Evolutionary conservation across 345 rosid genomes (phyloP).

Genomic region (Gossypium rotundifolium): DNA sequence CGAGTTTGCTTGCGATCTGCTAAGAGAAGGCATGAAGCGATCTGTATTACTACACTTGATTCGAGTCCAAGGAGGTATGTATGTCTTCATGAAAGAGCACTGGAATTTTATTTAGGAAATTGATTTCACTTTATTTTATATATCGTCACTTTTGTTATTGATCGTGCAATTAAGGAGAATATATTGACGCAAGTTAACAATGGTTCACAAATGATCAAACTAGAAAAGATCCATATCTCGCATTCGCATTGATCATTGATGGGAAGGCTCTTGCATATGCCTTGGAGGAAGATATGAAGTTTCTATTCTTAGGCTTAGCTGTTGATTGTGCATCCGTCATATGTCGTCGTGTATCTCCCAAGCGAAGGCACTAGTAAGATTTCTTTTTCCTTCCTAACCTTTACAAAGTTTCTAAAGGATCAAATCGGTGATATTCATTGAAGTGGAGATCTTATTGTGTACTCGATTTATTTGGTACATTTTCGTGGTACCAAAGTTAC

Average conservation of each 20-base stretch:
- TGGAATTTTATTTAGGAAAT: slow-evolving; percentile 10
- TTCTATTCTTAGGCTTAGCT: slow-evolving; percentile 75
- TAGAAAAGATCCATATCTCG: slow-evolving; percentile 87
- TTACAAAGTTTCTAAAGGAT: neutral
- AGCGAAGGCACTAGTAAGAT: slow-evolving; percentile 87
- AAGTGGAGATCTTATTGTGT: neutral
- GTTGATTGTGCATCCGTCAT: slow-evolving; percentile 96
- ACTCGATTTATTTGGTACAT: slow-evolving; percentile 4
- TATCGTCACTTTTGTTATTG: slow-evolving; percentile 18
- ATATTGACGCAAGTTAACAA: slow-evolving; percentile 73
- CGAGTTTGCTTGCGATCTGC: slow-evolving; percentile 88
- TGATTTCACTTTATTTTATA: slow-evolving; percentile 25
- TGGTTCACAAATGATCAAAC: slow-evolving; percentile 78
- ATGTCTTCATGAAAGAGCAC: slow-evolving; percentile 12
- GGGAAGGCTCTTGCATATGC: slow-evolving; percentile 82
- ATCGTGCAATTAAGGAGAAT: slow-evolving; percentile 66
- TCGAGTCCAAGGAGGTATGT: slow-evolving; percentile 61
- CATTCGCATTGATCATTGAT: slow-evolving; percentile 89
- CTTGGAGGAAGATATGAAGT: slow-evolving; percentile 83
- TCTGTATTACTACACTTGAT: slow-evolving; percentile 52
- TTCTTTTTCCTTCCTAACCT: slow-evolving; percentile 1
- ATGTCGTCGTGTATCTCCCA: slow-evolving; percentile 98
- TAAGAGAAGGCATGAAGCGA: slow-evolving; percentile 95
- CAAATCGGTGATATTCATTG: neutral
- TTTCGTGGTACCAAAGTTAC: slow-evolving; percentile 51